Evolutionary conservation across 306 rosid genomes (phyloP), one percentile per base, ranked within the genome.

Genomic region (Quercus alba): DNA sequence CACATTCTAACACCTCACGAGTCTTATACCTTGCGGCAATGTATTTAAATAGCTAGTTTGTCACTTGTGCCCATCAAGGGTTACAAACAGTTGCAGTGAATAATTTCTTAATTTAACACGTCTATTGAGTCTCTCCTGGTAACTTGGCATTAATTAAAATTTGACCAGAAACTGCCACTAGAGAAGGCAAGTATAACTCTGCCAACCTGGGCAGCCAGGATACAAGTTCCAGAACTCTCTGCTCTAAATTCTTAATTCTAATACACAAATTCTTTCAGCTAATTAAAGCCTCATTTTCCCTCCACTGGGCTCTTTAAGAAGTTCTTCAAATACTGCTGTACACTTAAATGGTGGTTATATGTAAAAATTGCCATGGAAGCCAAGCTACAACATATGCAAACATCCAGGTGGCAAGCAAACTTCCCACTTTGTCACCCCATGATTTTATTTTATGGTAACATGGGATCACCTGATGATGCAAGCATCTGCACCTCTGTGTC

Each of bases 141-240:
- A 83, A 84, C 83, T 75, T 71, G 84, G 83, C 85, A 84, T 84
- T 81, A 78, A 85, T 85, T 74, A 86, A 83, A 84, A 78, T 76
- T 86, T 80, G 88, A 84, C 91, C 91, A 87, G 88, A 88, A 87
- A 93, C 93, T 93, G 94, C 99, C 99, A 89, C 99, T 77, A 95
- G 99, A 88, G 98, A 93, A 88, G 97, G 97, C 98, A 88, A 82
- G 85, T 77, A 80, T 86, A 89, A 83, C 86, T 80, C 86, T 85
- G 94, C 97, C 97, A 88, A 95, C 99, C 99, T 95, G 99, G 99
- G 99, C 98, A 91, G 97, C 91, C 92, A 90, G 94, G 94, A 84
- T 85, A 86, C 88, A 80, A 77, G 88, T 87, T 80, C 88, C 92
- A 81, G 68, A 87, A 73, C 81, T 81, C 81, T 76, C 76, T 83